Percentiles rank a stretch among this genome's conserved stretches.
phyloP scores from a whole-genome alignment of 192 early-diverging fungal genomes.

The Blastocladiella britannica region DNA sequence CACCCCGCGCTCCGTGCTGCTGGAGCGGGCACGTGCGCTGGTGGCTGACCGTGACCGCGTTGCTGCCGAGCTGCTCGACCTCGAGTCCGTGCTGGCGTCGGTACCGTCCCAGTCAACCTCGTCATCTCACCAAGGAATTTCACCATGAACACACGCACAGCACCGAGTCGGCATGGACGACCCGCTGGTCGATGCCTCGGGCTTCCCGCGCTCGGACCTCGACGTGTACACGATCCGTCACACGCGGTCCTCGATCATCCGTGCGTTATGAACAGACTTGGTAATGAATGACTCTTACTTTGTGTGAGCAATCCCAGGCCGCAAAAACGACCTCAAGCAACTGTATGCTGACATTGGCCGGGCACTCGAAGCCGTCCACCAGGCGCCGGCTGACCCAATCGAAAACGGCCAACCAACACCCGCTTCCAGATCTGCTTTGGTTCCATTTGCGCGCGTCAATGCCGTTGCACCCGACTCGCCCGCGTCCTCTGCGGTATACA shows the following conservation, averaged over 20 bases:
- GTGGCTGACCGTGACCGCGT: too few species aligned
- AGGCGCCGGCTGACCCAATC: too few species aligned
- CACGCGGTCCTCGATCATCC: conserved; percentile 12
- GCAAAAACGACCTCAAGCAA: conserved; percentile 17
- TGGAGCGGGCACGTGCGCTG: too few species aligned
- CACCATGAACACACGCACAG: too few species aligned
- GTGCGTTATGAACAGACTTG: not conserved
- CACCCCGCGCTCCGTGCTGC: too few species aligned
- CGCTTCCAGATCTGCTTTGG: too few species aligned
- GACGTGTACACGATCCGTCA: conserved; percentile 28
- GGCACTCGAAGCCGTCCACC: conserved; percentile 16
- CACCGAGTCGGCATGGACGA: conserved; percentile 21
- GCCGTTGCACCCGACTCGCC: conserved; percentile 16
- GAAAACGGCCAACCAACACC: too few species aligned
- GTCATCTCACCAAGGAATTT: too few species aligned
- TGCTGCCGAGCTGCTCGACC: too few species aligned
- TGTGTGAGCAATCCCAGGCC: not conserved
- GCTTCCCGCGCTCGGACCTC: conserved; percentile 31
- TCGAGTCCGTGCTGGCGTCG: too few species aligned
- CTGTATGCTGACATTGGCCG: conserved; percentile 19
- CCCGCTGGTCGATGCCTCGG: conserved; percentile 19
- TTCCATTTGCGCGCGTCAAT: conserved; percentile 11
- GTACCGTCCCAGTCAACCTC: too few species aligned
- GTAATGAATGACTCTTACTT: not conserved
- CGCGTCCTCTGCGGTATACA: too few species aligned